Conservation (phyloP, 192 early-diverging fungal genomes). For the Coemansia sp. region DNA sequence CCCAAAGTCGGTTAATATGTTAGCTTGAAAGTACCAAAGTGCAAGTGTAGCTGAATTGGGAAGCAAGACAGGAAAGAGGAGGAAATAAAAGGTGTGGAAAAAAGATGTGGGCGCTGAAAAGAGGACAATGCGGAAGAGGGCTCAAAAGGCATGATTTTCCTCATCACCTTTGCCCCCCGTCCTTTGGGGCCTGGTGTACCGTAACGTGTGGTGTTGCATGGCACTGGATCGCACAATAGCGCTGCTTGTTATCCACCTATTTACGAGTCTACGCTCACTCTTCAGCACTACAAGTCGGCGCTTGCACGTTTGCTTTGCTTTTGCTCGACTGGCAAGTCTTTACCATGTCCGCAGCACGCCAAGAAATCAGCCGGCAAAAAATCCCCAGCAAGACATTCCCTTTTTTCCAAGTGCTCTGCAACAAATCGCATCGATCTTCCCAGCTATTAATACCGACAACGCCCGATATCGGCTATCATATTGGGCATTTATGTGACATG, state of each 20-base stretch:
- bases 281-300: no score
- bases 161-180: constrained; percentile 2
- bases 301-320: not conserved
- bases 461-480: not conserved
- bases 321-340: not conserved
- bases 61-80: not conserved
- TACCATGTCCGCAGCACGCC: not conserved
- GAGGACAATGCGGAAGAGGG: not conserved
- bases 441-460: not conserved
- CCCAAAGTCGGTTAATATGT: not conserved
- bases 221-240: not conserved
- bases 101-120: constrained; percentile 9
- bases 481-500: not conserved
- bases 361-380: not conserved
- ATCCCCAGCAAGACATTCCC: not conserved
- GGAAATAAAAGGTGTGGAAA: not conserved
- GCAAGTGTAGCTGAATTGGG: not conserved
- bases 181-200: not conserved
- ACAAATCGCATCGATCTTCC: not conserved
- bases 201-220: not conserved
- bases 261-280: no score
- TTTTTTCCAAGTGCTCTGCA: not conserved
- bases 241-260: not conserved
- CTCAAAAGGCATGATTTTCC: constrained; percentile 7
- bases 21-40: not conserved